Conservation (phyloP, 2,329 filamentous ascomycete genomes). For the Pseudocercospora eumusae region DNA sequence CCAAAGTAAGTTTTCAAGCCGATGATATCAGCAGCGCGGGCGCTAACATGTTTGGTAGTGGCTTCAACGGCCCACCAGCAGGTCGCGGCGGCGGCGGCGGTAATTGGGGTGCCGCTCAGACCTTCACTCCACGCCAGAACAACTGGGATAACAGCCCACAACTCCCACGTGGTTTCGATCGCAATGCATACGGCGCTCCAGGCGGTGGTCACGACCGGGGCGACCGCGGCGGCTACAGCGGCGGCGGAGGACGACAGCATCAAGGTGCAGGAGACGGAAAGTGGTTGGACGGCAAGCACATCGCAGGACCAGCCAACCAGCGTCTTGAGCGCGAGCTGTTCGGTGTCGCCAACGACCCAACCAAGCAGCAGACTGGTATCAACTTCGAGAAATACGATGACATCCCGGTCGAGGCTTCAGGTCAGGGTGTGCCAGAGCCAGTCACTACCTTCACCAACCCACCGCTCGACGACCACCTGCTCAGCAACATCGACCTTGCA, state of each 20-base stretch:
- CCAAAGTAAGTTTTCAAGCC: slow-evolving; percentile 35
- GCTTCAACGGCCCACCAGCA: slow-evolving; percentile 46
- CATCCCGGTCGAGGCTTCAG: slow-evolving; percentile 96
- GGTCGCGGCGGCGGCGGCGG: slow-evolving; percentile 39
- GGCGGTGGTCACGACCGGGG: slow-evolving; percentile 53
- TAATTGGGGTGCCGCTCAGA: slow-evolving; percentile 57
- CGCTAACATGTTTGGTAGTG: slow-evolving; percentile 42
- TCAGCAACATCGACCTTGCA: slow-evolving; percentile 89
- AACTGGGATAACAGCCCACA: slow-evolving; percentile 47
- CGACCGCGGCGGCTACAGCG: slow-evolving; percentile 45
- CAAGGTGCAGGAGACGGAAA: slow-evolving; percentile 91
- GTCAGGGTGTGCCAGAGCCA: slow-evolving; percentile 87
- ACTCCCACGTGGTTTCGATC: slow-evolving; percentile 55
- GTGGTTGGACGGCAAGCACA: slow-evolving; percentile 96
- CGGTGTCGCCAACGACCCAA: slow-evolving; percentile 83
- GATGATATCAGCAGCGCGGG: slow-evolving; percentile 16
- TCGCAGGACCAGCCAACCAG: slow-evolving; percentile 83
- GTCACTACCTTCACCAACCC: slow-evolving; percentile 90
- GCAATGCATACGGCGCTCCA: slow-evolving; percentile 63
- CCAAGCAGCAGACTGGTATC: slow-evolving; percentile 96
- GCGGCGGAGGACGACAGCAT: slow-evolving; percentile 57
- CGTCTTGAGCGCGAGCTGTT: slow-evolving; percentile 95
- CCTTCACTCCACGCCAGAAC: slow-evolving; percentile 55
- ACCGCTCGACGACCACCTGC: slow-evolving; percentile 89
- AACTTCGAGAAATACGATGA: slow-evolving; percentile 99